A percentile compares a stretch with the other conserved stretches of the same genome.
phyloP scores from a whole-genome alignment of 768 basidiomycete species.

The Tulasnella sp. region DNA sequence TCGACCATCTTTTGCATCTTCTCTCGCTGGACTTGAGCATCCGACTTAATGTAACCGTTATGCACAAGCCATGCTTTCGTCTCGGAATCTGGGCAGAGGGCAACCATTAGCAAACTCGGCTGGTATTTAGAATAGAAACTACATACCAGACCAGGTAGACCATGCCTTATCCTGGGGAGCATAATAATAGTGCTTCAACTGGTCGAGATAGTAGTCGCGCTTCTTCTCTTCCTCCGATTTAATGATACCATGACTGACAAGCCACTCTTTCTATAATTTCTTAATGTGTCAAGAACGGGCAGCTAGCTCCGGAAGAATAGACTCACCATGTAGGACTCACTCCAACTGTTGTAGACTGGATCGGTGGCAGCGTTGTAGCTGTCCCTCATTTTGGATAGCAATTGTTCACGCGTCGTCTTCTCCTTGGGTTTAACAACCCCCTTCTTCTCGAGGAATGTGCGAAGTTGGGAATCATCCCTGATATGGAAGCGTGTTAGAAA shows the following conservation, averaged over 20 bases:
- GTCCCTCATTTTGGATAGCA: slow-evolving; percentile 53
- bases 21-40: slow-evolving; percentile 52
- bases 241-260: slow-evolving; percentile 62
- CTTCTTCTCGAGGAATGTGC: slow-evolving; percentile 59
- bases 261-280: slow-evolving; percentile 57
- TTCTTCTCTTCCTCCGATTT: slow-evolving; percentile 46
- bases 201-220: slow-evolving; percentile 43
- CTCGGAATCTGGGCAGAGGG: slow-evolving; percentile 54
- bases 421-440: slow-evolving; percentile 54
- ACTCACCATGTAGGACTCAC: slow-evolving; percentile 65
- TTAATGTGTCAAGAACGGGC: neutral
- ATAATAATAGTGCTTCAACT: slow-evolving; percentile 77
- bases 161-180: slow-evolving; percentile 27
- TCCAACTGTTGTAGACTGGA: slow-evolving; percentile 77
- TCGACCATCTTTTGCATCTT: slow-evolving; percentile 65
- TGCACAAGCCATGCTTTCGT: slow-evolving; percentile 68
- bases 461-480: slow-evolving; percentile 52
- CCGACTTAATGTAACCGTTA: slow-evolving; percentile 57
- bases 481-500: neutral
- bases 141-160: slow-evolving; percentile 21
- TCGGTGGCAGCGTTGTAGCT: slow-evolving; percentile 44
- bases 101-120: slow-evolving; percentile 40
- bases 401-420: slow-evolving; percentile 49
- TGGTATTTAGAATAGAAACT: neutral
- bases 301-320: neutral